phyloP scores from a whole-genome alignment of 1,284 basidiomycete species.

The Puccinia novopanici region DNA sequence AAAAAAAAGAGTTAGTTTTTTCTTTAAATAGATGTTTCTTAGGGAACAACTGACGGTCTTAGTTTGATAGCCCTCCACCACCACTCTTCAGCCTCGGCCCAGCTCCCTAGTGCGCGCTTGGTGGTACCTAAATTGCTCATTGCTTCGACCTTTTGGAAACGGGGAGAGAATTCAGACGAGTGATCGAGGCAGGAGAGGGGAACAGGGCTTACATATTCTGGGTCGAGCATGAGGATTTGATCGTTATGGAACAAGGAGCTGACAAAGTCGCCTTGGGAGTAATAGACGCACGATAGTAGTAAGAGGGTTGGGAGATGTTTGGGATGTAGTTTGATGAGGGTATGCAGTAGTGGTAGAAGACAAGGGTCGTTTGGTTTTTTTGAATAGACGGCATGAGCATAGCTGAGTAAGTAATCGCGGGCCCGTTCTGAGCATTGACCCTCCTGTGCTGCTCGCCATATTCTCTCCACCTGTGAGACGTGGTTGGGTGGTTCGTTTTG shows the following conservation, averaged over 20 bases:
- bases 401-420: constrained; percentile 46
- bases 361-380: constrained; percentile 44
- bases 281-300: constrained; percentile 60
- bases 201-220: constrained; percentile 59
- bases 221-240: constrained; percentile 54
- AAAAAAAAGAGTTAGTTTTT: background rate
- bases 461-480: constrained; percentile 39
- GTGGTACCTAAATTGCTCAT: constrained; percentile 66
- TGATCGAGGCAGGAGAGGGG: background rate
- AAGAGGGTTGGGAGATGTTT: constrained; percentile 59
- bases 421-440: constrained; percentile 49
- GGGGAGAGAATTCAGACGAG: background rate
- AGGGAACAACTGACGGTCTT: constrained; percentile 56
- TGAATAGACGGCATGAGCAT: constrained; percentile 49
- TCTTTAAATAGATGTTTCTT: background rate
- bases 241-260: constrained; percentile 49
- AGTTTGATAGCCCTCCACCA: constrained; percentile 63
- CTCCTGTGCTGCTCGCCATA: constrained; percentile 50
- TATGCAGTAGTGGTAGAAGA: constrained; percentile 58
- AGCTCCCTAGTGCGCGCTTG: constrained; percentile 61
- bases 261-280: constrained; percentile 57
- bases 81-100: constrained; percentile 61
- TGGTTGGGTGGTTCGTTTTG: background rate
- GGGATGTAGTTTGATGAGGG: constrained; percentile 57
- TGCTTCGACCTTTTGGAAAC: constrained; percentile 60